phyloP scores from a whole-genome alignment of 2,329 filamentous ascomycete genomes.

The Calonectria pauciramosa region DNA sequence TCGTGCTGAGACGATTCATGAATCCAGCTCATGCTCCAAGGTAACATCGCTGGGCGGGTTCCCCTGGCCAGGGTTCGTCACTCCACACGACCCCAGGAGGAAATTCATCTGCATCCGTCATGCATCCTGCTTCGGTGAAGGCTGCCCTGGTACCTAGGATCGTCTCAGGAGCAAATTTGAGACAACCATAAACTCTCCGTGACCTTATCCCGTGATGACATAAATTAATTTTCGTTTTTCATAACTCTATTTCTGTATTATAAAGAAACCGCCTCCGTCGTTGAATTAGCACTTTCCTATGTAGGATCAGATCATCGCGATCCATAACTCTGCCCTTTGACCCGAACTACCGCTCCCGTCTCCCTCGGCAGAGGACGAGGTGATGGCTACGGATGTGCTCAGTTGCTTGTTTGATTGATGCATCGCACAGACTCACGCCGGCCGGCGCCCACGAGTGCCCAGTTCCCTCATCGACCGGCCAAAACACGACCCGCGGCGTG shows the following conservation, averaged over 20 bases:
- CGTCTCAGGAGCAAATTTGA: constrained; percentile 3
- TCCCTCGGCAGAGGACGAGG: background rate
- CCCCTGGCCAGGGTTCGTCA: constrained; percentile 29
- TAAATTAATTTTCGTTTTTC: constrained; percentile 10
- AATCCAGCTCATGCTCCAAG: constrained; percentile 28
- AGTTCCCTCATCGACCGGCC: constrained; percentile 31
- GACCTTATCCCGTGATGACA: background rate
- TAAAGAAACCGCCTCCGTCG: constrained; percentile 11
- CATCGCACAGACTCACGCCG: constrained; percentile 40
- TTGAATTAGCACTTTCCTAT: constrained; percentile 11
- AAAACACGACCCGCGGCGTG: constrained; percentile 30
- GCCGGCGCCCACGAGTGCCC: constrained; percentile 28
- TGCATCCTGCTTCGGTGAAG: constrained; percentile 3
- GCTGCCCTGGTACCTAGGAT: constrained; percentile 1
- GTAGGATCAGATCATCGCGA: background rate
- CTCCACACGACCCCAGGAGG: constrained; percentile 29
- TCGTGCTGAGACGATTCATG: constrained; percentile 37
- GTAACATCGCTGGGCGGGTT: constrained; percentile 33
- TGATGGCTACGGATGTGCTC: background rate
- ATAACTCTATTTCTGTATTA: background rate
- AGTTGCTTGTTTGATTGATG: constrained; percentile 31
- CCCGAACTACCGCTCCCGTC: background rate
- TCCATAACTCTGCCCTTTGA: background rate
- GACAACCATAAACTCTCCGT: constrained; percentile 1
- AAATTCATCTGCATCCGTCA: constrained; percentile 26